Conservation (phyloP, 371 early-diverging fungal genomes). For the Mortierella sp. region DNA sequence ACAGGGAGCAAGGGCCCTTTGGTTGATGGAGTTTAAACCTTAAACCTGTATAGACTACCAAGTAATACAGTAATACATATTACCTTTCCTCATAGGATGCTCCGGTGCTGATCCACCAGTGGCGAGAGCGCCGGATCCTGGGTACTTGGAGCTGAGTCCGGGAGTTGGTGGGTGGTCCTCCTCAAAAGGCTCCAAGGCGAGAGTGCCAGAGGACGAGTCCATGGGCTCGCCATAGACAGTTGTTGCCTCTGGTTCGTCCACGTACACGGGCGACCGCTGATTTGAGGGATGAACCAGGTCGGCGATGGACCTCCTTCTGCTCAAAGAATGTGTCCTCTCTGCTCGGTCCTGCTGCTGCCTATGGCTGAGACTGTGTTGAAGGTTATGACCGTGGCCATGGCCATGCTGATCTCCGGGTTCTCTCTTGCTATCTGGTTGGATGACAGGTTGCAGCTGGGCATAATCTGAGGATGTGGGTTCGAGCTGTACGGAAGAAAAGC, state of each 20-base stretch:
- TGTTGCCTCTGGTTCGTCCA: conserved; percentile 27
- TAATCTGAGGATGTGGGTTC: conserved; percentile 21
- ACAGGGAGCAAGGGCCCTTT: too few species aligned
- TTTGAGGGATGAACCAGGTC: conserved; percentile 20
- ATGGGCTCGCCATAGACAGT: conserved; percentile 26
- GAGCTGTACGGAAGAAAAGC: conserved; percentile 6
- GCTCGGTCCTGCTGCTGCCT: background rate
- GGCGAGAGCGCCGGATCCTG: conserved; percentile 3
- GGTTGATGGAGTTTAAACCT: too few species aligned
- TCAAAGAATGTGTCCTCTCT: conserved; percentile 2
- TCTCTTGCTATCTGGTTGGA: conserved; percentile 22
- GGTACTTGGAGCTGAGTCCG: conserved; percentile 10
- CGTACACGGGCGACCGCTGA: conserved; percentile 7
- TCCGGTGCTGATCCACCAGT: background rate
- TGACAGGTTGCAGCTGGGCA: conserved; percentile 36
- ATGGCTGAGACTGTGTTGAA: background rate
- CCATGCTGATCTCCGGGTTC: background rate
- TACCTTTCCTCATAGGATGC: background rate
- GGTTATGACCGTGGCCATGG: background rate
- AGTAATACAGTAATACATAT: too few species aligned
- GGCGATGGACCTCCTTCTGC: conserved; percentile 21
- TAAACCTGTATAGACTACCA: too few species aligned
- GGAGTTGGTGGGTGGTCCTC: conserved; percentile 2
- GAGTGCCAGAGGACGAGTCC: conserved; percentile 16
- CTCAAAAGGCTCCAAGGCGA: conserved; percentile 4